Evolutionary conservation across 345 rosid genomes (phyloP).

Genomic region (Kandelia obovata): DNA sequence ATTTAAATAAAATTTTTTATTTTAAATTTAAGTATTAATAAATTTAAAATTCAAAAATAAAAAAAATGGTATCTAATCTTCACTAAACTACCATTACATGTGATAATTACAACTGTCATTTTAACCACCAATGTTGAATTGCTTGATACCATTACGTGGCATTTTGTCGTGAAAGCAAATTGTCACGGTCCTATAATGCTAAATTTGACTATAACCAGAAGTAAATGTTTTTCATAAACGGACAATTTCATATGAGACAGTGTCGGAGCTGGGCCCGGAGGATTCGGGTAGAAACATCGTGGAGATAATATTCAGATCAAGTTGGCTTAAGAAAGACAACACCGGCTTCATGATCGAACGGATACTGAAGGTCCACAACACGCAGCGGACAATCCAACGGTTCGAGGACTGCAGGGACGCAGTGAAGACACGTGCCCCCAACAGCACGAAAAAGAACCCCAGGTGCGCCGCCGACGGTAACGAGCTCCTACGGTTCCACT

Average conservation of each 20-base stretch:
- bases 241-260: conserved; percentile 34
- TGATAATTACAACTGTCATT: conserved; percentile 26
- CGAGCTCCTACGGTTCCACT: conserved; percentile 88
- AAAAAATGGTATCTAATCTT: not conserved
- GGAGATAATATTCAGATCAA: conserved; percentile 93
- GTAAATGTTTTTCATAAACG: conserved; percentile 12
- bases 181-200: conserved; percentile 1
- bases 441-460: conserved; percentile 59
- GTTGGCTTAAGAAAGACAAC: conserved; percentile 92
- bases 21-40: too few relatives aligned
- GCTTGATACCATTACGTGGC: not conserved
- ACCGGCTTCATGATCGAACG: conserved; percentile 88
- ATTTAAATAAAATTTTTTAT: too few relatives aligned
- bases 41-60: too few relatives aligned
- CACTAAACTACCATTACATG: too few relatives aligned
- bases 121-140: conserved; percentile 1
- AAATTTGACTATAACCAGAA: conserved; percentile 16
- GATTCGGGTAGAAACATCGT: conserved; percentile 95
- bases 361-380: conserved; percentile 87
- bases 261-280: conserved; percentile 93
- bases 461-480: conserved; percentile 96
- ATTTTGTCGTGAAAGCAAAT: not conserved
- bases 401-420: conserved; percentile 94
- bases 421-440: conserved; percentile 78
- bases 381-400: conserved; percentile 92